Evolutionary conservation across 805 yeast genomes (phyloP), one percentile per base, ranked within the genome.

Genomic region (Jamesozyma lodderae): DNA sequence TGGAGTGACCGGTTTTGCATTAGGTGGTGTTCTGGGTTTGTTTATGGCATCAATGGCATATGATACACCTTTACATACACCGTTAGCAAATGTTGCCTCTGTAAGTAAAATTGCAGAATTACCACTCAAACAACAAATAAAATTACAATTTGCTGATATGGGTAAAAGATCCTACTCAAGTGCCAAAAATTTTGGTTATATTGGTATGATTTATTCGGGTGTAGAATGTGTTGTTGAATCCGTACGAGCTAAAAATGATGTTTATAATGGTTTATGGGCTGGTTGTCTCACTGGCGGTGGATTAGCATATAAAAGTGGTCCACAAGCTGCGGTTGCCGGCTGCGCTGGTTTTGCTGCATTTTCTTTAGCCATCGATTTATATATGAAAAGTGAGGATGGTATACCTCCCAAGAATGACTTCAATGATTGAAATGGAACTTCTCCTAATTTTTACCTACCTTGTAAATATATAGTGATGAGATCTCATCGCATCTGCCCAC

Each of bases 261-360:
- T 88, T 7, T 86, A 80, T 63, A 92, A 92, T 56, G 96, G 96
- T 31, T 75, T 85, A 3, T 72, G 76, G 32, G 97, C 97, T 4
- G 98, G 98, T 2, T 90, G 96, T 63, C 67, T 90, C 26, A 92
- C 98, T 1, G 98, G 98, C 31, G 98, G 95, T 22, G 96, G 95
- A 0, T 70, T 92, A 36, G 94, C 96, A 1, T 72, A 83, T 49
- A 84, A 82, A 55, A 77, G 90, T 33, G 98, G 98, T 0, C 98
- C 98, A 1, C 87, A 80, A 51, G 94, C 95, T 20, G 92, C 95
- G 0, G 50, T 78, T 18, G 57, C 87, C 40, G 98, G 98, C 1
- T 90, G 97, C 68, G 96, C 94, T 21, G 97, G 96, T 6, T 90
- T 90, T 66, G 96, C 97, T 3, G 95, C 94, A 7, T 90, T 90